Percentiles rank a stretch among this genome's conserved stretches.
phyloP scores from a whole-genome alignment of 345 rosid genomes.

The Ceriops tagal region DNA sequence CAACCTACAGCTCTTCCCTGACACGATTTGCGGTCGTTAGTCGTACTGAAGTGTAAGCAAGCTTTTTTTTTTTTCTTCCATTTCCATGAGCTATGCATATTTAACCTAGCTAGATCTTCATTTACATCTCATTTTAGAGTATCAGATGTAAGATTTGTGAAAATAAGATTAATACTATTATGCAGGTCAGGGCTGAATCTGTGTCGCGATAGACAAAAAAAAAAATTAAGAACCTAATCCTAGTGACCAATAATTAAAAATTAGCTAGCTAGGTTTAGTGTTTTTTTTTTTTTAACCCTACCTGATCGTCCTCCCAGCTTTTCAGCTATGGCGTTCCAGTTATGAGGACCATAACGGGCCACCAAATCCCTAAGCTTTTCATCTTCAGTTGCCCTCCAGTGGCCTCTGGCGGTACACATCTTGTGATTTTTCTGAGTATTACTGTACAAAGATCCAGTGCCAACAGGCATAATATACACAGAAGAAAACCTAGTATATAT shows the following conservation, averaged over 20 bases:
- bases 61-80: not conserved
- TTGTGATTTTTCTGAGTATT: not conserved
- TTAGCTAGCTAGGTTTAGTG: not conserved
- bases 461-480: no score
- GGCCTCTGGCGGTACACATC: slow-evolving; percentile 32
- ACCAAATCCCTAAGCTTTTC: slow-evolving; percentile 34
- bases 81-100: not conserved
- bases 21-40: not conserved
- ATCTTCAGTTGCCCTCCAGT: slow-evolving; percentile 42
- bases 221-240: not conserved
- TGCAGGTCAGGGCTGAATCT: no score
- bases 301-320: slow-evolving; percentile 39
- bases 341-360: slow-evolving; percentile 34
- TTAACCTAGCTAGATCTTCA: no score
- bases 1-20: slow-evolving; percentile 94
- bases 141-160: no score
- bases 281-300: not conserved
- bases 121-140: no score
- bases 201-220: no score
- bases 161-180: no score
- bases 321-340: slow-evolving; percentile 42
- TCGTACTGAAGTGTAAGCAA: not conserved
- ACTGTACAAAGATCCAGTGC: no score
- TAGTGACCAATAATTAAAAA: not conserved
- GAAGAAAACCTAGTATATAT: no score